These are phyloP conservation scores for Colletotrichum lupini DNA, from an alignment of 2,329 filamentous ascomycete genomes.

Conservation along the genomic window DNA sequence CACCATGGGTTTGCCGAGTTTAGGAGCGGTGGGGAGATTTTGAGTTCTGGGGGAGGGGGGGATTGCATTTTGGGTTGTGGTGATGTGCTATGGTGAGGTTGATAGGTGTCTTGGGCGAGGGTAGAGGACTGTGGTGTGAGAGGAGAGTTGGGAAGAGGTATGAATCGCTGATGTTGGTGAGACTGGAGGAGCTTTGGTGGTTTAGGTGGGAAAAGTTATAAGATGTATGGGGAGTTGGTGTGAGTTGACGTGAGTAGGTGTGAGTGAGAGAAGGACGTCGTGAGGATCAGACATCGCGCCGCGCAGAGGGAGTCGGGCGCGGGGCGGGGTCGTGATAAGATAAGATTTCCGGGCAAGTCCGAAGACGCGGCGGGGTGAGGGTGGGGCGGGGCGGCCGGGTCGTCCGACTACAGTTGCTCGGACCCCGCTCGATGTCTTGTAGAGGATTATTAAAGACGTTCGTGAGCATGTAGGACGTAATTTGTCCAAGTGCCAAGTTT, in stretches of 20 bases:
- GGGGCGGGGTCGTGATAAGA: slow-evolving; percentile 6
- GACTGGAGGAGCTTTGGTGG: neutral
- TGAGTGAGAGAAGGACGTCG: neutral
- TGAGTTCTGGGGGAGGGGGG: slow-evolving; percentile 45
- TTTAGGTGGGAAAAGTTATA: neutral
- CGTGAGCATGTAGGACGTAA: too few relatives aligned
- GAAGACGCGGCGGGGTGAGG: neutral
- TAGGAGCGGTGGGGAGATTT: slow-evolving; percentile 73
- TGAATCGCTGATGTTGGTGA: neutral
- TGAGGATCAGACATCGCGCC: neutral
- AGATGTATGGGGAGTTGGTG: neutral
- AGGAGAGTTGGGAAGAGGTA: neutral
- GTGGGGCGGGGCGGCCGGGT: neutral
- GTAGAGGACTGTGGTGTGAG: neutral
- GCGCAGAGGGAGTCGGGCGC: neutral
- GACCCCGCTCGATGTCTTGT: neutral
- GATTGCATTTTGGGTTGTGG: slow-evolving; percentile 17
- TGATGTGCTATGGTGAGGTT: neutral
- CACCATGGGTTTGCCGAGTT: slow-evolving; percentile 85
- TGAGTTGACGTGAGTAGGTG: neutral
- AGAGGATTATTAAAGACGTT: neutral
- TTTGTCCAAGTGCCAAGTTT: too few relatives aligned
- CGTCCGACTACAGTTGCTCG: neutral
- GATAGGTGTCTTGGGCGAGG: neutral
- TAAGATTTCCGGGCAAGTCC: slow-evolving; percentile 3